These are phyloP conservation scores for Zymoseptoria passerinii DNA, from an alignment of 2,329 filamentous ascomycete species.

Conservation along the genomic window DNA sequence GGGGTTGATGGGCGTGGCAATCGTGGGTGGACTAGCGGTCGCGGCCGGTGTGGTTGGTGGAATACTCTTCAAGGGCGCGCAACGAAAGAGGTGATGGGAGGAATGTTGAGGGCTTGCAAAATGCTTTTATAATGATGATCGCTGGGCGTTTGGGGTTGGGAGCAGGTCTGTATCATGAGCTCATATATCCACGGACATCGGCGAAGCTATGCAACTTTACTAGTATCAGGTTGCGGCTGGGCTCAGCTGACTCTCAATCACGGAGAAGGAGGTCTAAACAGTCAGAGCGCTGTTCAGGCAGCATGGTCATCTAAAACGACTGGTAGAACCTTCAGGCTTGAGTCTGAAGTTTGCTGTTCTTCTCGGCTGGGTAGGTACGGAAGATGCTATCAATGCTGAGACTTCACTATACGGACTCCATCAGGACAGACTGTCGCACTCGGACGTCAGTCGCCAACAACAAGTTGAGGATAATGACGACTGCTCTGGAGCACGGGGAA, in stretches of 20 bases:
- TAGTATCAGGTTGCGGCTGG: neutral
- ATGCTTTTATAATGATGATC: neutral
- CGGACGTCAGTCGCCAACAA: neutral
- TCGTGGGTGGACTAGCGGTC: slow-evolving; percentile 85
- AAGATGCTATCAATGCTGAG: too few species aligned
- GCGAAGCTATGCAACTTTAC: neutral
- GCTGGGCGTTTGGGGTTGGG: neutral
- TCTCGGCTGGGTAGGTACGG: too few species aligned
- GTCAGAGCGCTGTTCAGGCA: too few species aligned
- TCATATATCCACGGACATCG: neutral
- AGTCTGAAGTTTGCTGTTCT: too few species aligned
- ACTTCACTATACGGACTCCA: too few species aligned
- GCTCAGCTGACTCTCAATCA: neutral
- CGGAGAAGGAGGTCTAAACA: neutral
- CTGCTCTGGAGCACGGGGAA: neutral
- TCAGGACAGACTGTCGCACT: too few species aligned
- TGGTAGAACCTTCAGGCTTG: too few species aligned
- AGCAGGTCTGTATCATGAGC: neutral
- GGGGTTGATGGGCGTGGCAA: slow-evolving; percentile 86
- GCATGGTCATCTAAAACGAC: too few species aligned
- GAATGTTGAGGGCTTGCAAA: neutral
- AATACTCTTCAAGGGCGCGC: slow-evolving; percentile 67
- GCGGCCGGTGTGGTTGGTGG: slow-evolving; percentile 90
- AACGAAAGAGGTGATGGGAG: slow-evolving; percentile 22
- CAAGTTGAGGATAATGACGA: too few species aligned